Percentiles rank a stretch among this genome's conserved stretches.
Conservation (phyloP, 164 flowering plant species). For the Vitis rotundifolia region DNA sequence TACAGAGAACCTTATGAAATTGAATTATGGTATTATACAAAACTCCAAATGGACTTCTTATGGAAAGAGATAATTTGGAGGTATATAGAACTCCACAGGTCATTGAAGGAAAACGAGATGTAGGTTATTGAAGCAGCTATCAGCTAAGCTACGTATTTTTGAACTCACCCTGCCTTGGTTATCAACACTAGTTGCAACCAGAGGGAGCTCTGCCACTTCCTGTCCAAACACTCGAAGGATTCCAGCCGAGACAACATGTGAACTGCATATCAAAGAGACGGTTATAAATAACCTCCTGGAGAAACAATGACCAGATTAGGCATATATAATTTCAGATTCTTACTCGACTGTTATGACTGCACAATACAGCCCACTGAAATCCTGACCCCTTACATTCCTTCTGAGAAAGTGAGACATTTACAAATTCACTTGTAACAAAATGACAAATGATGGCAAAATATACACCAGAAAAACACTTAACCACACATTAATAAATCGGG, state of each 20-base stretch:
- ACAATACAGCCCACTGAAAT: slow-evolving; percentile 86
- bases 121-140: no score
- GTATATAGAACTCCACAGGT: no score
- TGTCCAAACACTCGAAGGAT: slow-evolving; percentile 74
- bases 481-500: neutral
- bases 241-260: slow-evolving; percentile 82
- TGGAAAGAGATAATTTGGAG: no score
- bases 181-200: slow-evolving; percentile 79
- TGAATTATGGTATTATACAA: no score
- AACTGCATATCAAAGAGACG: slow-evolving; percentile 48
- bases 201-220: slow-evolving; percentile 85
- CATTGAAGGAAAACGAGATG: no score
- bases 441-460: neutral
- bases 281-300: neutral
- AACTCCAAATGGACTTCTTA: no score
- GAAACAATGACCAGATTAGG: neutral
- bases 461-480: neutral
- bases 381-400: slow-evolving; percentile 56
- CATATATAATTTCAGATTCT: slow-evolving; percentile 20
- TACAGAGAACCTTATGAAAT: no score
- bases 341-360: slow-evolving; percentile 80
- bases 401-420: slow-evolving; percentile 30
- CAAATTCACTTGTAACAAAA: neutral
- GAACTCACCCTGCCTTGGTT: slow-evolving; percentile 76
- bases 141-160: neutral